Base-by-base conservation (phyloP, 2,329 filamentous ascomycete genomes). In the Onygena corvina region DNA sequence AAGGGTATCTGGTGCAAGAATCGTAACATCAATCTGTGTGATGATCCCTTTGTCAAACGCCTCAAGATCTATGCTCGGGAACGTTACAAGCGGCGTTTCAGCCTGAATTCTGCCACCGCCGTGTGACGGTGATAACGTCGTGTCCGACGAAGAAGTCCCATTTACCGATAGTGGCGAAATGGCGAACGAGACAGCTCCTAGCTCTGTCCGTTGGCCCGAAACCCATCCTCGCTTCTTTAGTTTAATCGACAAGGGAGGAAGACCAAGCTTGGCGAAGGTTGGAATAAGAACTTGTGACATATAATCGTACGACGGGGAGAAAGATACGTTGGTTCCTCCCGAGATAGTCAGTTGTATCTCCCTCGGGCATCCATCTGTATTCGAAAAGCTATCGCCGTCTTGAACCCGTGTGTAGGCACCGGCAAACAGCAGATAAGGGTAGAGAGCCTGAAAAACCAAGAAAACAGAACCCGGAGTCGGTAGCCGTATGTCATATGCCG, bases 291-390 rank as follows among this genome's bases (percentile, higher is more conserved):
- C 76, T 56, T 79, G 71, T 2, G 62, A 53, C 7, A 76, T 63
- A 55, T 80, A 80, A 45, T 81, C 77, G 57, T 69, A 71, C 2
- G 73, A 76, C 5, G 76, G 76, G 0, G 74, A 72, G 27, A 65
- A 69, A 1, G 71, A 71, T 1, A 76, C 73, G 54, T 80, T 80
- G 0, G 77, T 81, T 5, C 77, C 77, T 4, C 78, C 78, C 6
- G 64, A 71, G 30, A 81, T 69, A 1, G 59, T 67, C 6, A 80
- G 54, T 16, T 56, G 60, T 45, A 71, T 61, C 38, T 34, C 53
- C 6, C 7, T 25, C 21, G 9, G 38, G 50, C 36, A 36, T 45
- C 23, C 6, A 20, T n/a, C 12, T 27, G 38, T 42, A 23, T 27
- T 23, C 12, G 16, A 42, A 42, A 7, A 12, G 14, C 21, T n/a